A percentile compares a stretch with the other conserved stretches of the same genome.
Evolutionary conservation across 1,284 basidiomycete genomes (phyloP).

Genomic region (Rhodotorula sp.): DNA sequence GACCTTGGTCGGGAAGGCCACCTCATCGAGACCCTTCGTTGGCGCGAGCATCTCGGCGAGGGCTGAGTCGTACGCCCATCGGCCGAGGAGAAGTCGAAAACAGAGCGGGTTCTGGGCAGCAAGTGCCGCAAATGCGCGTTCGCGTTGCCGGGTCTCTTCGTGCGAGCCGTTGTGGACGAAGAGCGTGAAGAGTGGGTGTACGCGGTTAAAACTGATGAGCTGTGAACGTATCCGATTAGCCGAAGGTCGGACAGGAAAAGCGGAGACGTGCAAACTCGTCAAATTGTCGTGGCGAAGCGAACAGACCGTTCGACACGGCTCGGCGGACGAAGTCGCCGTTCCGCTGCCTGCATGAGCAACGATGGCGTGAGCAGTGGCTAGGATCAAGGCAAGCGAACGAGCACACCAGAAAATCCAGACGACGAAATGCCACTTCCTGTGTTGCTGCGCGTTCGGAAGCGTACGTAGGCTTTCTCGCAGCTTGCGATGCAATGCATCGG

Average conservation of each 20-base stretch:
- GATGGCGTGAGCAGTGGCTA: neutral
- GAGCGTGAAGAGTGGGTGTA: slow-evolving; percentile 17
- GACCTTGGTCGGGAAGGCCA: neutral
- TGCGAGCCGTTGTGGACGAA: neutral
- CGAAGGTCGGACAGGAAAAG: neutral
- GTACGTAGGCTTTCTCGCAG: neutral
- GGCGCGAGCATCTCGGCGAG: slow-evolving; percentile 9
- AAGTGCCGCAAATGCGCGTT: slow-evolving; percentile 4
- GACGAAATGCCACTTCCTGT: neutral
- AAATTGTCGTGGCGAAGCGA: neutral
- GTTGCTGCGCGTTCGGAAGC: neutral
- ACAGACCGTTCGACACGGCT: slow-evolving; percentile 10
- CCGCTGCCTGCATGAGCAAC: neutral
- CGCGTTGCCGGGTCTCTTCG: neutral
- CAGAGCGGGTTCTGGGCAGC: neutral
- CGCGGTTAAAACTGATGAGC: slow-evolving; percentile 14
- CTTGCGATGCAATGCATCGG: neutral
- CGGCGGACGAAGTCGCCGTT: slow-evolving; percentile 1
- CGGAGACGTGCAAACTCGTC: slow-evolving; percentile 15
- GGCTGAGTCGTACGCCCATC: slow-evolving; percentile 14
- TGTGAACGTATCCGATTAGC: neutral
- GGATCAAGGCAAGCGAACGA: neutral
- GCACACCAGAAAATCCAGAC: slow-evolving; percentile 13
- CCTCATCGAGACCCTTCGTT: neutral
- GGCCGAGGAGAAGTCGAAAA: slow-evolving; percentile 14